These are phyloP conservation scores for Setaria viridis DNA, from an alignment of 202 grass and related monocot genomes.

Conservation along the genomic window DNA sequence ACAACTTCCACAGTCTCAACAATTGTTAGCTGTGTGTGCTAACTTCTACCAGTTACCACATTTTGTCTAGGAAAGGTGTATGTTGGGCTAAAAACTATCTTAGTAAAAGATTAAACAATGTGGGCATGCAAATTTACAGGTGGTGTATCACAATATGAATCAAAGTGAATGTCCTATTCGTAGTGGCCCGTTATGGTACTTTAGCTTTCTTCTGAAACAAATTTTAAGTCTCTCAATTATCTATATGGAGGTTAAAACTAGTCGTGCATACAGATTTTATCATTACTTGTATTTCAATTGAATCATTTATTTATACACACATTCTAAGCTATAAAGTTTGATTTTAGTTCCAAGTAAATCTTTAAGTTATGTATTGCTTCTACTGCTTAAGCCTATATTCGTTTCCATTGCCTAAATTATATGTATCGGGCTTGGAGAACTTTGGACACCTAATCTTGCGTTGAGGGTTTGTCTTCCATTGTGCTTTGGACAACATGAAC, in stretches of 20 bases:
- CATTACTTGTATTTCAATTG: background rate
- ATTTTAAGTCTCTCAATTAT: background rate
- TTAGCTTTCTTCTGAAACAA: background rate
- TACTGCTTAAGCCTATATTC: background rate
- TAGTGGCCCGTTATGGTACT: background rate
- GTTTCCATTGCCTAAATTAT: background rate
- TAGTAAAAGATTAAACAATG: background rate
- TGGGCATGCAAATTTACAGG: background rate
- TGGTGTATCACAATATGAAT: background rate
- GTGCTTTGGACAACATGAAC: slow-evolving; percentile 7
- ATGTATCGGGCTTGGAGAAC: background rate
- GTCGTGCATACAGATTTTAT: background rate
- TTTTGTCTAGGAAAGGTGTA: background rate
- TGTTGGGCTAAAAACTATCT: background rate
- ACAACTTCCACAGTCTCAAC: background rate
- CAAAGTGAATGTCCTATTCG: background rate
- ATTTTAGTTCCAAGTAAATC: background rate
- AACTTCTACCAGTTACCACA: background rate
- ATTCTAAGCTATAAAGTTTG: background rate
- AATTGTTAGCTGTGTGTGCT: background rate
- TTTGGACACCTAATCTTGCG: background rate
- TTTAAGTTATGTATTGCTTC: background rate
- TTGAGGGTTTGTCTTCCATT: background rate
- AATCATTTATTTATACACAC: background rate
- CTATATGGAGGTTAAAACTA: background rate